Conservation (phyloP, 2,329 filamentous ascomycete species). For the Claviceps purpurea region DNA sequence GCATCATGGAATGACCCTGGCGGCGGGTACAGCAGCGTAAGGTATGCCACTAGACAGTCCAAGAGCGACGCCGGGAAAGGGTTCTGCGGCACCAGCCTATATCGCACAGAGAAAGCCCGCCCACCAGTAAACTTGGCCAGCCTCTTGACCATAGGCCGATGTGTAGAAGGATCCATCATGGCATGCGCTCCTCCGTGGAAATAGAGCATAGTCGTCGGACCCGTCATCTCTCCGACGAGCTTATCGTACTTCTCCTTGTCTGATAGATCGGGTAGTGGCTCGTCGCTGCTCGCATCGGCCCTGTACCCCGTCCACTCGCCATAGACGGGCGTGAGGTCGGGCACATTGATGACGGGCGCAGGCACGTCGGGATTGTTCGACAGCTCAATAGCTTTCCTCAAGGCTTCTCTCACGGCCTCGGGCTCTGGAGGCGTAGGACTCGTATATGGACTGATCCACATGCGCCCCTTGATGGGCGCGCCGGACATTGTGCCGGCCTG, state of each 20-base stretch:
- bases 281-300: conserved; percentile 33
- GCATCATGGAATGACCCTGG: conserved; percentile 52
- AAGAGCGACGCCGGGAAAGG: conserved; percentile 63
- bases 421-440: conserved; percentile 45
- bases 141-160: conserved; percentile 43
- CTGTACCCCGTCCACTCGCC: conserved; percentile 69
- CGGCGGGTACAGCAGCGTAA: conserved; percentile 60
- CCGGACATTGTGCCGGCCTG: conserved; percentile 53
- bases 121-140: conserved; percentile 55
- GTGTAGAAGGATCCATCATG: conserved; percentile 55
- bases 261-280: conserved; percentile 39
- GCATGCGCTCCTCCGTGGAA: conserved; percentile 68
- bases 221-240: conserved; percentile 54
- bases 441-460: conserved; percentile 67
- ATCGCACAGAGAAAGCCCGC: conserved; percentile 58
- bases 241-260: conserved; percentile 52
- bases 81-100: conserved; percentile 60
- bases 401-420: conserved; percentile 36
- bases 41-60: conserved; percentile 59
- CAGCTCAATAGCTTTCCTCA: conserved; percentile 39
- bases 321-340: conserved; percentile 44
- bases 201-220: conserved; percentile 53
- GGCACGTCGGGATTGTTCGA: conserved; percentile 8
- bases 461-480: conserved; percentile 57
- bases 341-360: conserved; percentile 20